A percentile compares a stretch with the other conserved stretches of the same genome.
Evolutionary conservation across 352 stramenopile genomes (phyloP).

Genomic region (Phytophthora citrophthora): DNA sequence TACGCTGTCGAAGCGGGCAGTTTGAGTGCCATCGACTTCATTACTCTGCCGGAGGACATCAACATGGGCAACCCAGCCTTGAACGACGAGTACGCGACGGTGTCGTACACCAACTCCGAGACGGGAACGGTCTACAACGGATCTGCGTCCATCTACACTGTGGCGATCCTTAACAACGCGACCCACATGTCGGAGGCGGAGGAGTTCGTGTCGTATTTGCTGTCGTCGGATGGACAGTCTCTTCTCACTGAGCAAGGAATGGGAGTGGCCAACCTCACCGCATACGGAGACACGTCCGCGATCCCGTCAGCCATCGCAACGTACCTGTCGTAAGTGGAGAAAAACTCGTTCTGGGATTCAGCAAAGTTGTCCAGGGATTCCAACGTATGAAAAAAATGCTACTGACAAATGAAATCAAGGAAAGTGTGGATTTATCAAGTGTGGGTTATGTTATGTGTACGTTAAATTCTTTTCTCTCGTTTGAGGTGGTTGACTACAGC

Average conservation of each 20-base stretch:
- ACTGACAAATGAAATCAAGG: too few relatives aligned
- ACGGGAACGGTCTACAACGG: conserved; percentile 41
- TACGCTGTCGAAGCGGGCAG: conserved; percentile 35
- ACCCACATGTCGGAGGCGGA: conserved; percentile 40
- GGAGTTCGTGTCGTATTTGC: conserved; percentile 35
- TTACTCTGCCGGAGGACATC: conserved; percentile 37
- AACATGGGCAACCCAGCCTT: conserved; percentile 36
- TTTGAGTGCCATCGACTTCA: conserved; percentile 33
- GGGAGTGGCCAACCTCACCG: conserved; percentile 35
- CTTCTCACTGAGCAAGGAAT: conserved; percentile 36
- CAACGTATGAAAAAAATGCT: too few relatives aligned
- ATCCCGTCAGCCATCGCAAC: conserved; percentile 27
- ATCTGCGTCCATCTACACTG: conserved; percentile 42
- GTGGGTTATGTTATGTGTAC: too few relatives aligned
- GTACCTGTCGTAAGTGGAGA: conserved; percentile 31
- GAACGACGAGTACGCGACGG: conserved; percentile 33
- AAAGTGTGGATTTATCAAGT: not conserved
- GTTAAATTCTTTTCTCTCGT: not conserved
- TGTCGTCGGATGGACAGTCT: conserved; percentile 34
- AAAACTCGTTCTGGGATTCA: not conserved
- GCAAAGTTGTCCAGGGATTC: not conserved
- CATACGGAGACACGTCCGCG: conserved; percentile 29
- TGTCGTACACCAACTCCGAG: conserved; percentile 43
- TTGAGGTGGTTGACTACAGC: not conserved
- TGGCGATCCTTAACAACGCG: conserved; percentile 40